Conservation (phyloP, 108 stramenopile species). For the Skeletonema grethae region DNA sequence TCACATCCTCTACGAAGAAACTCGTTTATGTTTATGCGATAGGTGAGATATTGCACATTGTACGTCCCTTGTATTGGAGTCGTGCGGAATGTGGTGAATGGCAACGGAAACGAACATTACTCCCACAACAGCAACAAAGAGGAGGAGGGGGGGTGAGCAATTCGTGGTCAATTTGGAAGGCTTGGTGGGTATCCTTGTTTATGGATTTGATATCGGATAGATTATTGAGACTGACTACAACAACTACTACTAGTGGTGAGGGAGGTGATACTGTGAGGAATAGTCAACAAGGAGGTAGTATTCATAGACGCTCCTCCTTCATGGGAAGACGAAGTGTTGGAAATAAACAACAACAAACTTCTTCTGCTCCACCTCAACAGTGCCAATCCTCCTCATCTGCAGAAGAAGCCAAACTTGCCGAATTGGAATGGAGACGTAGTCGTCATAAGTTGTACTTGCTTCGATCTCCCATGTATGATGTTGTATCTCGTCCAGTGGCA, state of each 20-base stretch:
- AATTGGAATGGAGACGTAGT: slow-evolving; percentile 38
- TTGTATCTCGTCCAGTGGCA: slow-evolving; percentile 28
- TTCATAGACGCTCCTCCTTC: slow-evolving; percentile 6
- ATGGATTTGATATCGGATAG: slow-evolving; percentile 3
- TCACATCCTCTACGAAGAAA: slow-evolving; percentile 2
- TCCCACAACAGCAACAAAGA: neutral
- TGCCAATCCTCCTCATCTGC: slow-evolving; percentile 9
- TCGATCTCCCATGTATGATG: slow-evolving; percentile 41
- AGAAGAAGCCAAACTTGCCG: slow-evolving; percentile 26
- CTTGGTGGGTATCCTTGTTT: neutral
- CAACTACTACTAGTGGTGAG: neutral
- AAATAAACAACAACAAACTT: neutral
- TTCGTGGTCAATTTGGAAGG: neutral
- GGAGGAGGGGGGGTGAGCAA: slow-evolving; percentile 7
- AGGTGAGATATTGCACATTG: slow-evolving; percentile 43
- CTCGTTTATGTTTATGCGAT: slow-evolving; percentile 26
- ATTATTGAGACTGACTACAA: neutral
- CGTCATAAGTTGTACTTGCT: slow-evolving; percentile 35
- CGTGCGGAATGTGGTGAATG: slow-evolving; percentile 17
- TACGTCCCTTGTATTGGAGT: slow-evolving; percentile 54
- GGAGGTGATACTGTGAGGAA: neutral
- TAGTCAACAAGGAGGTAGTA: neutral
- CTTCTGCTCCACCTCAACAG: neutral
- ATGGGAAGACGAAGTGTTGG: neutral
- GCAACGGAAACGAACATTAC: neutral